Base-by-base conservation (phyloP, 2,329 filamentous ascomycete species). In the Fusarium drepaniforme region DNA sequence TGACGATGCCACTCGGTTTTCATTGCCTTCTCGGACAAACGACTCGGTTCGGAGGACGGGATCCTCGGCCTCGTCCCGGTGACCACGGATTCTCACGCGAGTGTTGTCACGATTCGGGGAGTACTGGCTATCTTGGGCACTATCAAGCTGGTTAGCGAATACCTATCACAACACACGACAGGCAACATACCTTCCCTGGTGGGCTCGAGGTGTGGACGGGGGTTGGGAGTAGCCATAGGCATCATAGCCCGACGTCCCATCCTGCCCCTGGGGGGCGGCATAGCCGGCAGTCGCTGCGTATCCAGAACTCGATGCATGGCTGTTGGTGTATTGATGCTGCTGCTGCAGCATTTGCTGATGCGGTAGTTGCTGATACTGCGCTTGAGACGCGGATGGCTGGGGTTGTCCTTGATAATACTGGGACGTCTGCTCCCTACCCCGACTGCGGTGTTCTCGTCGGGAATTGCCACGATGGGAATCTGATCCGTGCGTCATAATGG, bases 171-270 rank as follows among this genome's bases (percentile, higher is more conserved):
- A 15, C 5, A 38, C 23, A 13, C 3, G 7, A 23, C 13, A 35
- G 18, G 18, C 12, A 18, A 38, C 70, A 37, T 63, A 75, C 73
- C 72, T 75, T 13, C 73, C 73, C 40, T 73, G 73, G 23, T 75
- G 12, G 15, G 66, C 73, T 4, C 7, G 16, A 37, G 46, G 25
- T 8, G 57, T 67, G 15, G 73, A 73, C 49, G 46, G 37, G 58
- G 60, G 13, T 62, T 53, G 38, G 21, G 42, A 12, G 21, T 62
- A 42, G 16, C 13, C 12, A 28, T 30, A 49, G 11, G n/a, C 35
- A 15, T 18, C 33, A 33, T 67, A 33, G 33, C 44, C 35, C 51
- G 35, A 5, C 11, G 44, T 30, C 8, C 4, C 25, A 51, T 28
- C 7, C n/a, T 51, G 46, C 16, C 25, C 46, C 46, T 51, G 46